phyloP scores from a whole-genome alignment of 305 asterid species.

The Solanum aculeatissimum region DNA sequence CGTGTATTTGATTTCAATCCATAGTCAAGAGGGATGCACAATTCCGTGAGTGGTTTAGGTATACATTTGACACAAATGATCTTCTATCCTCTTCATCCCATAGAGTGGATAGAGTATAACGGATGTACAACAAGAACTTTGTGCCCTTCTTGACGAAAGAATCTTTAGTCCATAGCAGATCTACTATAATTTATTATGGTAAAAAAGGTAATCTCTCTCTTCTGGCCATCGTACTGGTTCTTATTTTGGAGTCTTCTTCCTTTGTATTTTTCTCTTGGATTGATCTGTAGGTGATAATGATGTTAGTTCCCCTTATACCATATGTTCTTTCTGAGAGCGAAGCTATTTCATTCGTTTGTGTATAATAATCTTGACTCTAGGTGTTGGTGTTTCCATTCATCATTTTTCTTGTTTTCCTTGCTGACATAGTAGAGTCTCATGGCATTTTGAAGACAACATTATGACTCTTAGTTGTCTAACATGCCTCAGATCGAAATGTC shows the following conservation, averaged over 20 bases:
- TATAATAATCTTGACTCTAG: neutral
- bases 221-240: neutral
- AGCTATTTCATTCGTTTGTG: neutral
- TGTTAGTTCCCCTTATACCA: neutral
- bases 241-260: neutral
- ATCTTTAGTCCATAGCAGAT: neutral
- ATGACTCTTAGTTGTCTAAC: neutral
- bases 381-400: neutral
- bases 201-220: neutral
- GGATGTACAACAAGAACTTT: neutral
- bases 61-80: neutral
- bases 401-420: neutral
- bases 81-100: neutral
- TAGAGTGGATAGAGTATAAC: neutral
- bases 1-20: neutral
- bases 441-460: neutral
- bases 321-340: neutral
- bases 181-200: neutral
- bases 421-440: neutral
- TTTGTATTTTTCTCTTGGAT: neutral
- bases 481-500: slow-evolving; percentile 90
- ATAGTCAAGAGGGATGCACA: neutral
- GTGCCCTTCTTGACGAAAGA: neutral
- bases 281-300: neutral
- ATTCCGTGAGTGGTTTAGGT: neutral